phyloP scores from a whole-genome alignment of 495 filamentous ascomycete species.

The Neurospora terricola region DNA sequence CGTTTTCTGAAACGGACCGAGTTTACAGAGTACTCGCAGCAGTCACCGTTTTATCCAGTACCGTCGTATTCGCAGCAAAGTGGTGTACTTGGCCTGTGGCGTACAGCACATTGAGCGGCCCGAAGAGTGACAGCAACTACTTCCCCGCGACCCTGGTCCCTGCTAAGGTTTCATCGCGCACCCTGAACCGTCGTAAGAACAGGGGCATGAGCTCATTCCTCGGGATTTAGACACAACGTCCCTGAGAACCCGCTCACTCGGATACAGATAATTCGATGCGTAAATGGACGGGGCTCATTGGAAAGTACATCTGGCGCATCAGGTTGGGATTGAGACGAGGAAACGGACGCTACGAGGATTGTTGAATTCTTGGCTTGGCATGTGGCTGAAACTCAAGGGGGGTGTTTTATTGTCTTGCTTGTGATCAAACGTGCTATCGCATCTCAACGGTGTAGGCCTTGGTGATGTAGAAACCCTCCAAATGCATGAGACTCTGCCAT shows the following conservation, averaged over 20 bases:
- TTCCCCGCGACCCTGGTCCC: neutral
- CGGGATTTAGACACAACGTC: neutral
- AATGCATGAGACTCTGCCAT: neutral
- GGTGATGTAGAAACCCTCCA: neutral
- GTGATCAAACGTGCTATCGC: neutral
- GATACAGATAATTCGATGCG: neutral
- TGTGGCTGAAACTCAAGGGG: neutral
- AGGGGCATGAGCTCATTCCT: neutral
- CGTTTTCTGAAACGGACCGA: neutral
- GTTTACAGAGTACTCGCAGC: neutral
- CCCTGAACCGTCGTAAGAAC: neutral
- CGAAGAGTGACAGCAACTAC: neutral
- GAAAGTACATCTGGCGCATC: neutral
- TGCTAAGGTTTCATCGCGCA: neutral
- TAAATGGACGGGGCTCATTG: neutral
- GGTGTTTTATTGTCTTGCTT: neutral
- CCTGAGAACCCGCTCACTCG: neutral
- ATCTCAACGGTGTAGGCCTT: neutral
- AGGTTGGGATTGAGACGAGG: neutral
- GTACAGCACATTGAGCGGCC: neutral
- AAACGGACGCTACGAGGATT: neutral
- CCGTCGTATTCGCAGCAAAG: neutral
- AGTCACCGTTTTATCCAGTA: neutral
- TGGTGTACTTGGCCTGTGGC: neutral
- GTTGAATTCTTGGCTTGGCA: neutral